Conservation (phyloP, 306 rosid species). For the Acmispon strigosus region DNA sequence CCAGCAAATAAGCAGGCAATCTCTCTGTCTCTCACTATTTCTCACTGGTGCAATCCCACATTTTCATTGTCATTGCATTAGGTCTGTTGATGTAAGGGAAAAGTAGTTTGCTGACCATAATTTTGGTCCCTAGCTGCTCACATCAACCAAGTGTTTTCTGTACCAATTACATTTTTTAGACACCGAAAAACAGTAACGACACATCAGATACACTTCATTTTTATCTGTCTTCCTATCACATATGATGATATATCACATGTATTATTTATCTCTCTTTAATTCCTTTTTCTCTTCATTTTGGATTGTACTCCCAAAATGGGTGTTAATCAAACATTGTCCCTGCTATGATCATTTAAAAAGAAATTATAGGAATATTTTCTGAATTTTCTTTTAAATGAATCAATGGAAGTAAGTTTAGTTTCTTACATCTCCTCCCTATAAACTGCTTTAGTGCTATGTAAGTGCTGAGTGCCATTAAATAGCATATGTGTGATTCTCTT, state of each 20-base stretch:
- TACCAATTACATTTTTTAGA: too few species aligned
- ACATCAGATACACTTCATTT: too few species aligned
- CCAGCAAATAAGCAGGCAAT: slow-evolving; percentile 95
- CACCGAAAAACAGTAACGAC: too few species aligned
- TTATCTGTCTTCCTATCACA: too few species aligned
- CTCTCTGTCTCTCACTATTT: not conserved
- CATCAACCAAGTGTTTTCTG: not conserved
- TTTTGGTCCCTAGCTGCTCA: not conserved
- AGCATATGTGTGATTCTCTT: slow-evolving; percentile 11
- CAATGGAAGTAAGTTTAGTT: not conserved
- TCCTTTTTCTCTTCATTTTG: too few species aligned
- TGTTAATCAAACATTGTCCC: too few species aligned
- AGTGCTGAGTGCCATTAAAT: not conserved
- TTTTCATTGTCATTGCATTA: not conserved
- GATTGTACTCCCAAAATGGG: too few species aligned
- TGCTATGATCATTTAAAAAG: not conserved
- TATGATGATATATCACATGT: too few species aligned
- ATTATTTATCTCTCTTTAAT: too few species aligned
- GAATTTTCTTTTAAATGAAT: not conserved
- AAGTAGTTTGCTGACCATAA: not conserved
- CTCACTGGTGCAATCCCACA: not conserved
- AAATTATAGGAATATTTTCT: not conserved
- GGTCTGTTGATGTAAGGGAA: not conserved
- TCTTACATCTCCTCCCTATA: not conserved
- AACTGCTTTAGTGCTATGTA: not conserved